phyloP scores from a whole-genome alignment of 768 basidiomycete species.

The Myochromella boudieri region DNA sequence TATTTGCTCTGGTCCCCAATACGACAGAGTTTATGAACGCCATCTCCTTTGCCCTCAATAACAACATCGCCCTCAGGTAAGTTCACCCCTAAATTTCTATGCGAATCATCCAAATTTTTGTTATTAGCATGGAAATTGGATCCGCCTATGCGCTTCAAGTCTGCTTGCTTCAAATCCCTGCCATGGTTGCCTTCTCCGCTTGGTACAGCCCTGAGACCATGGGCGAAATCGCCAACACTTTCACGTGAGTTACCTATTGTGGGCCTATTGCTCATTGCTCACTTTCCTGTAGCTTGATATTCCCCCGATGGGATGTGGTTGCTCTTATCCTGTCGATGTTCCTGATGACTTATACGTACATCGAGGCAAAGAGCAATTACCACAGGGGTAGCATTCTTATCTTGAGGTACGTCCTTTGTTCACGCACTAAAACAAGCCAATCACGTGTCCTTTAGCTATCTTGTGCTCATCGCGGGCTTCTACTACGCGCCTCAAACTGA shows the following conservation, averaged over 20 bases:
- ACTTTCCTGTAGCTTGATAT: conserved; percentile 70
- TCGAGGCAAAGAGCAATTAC: conserved; percentile 98
- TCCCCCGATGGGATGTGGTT: conserved; percentile 98
- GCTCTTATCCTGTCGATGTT: conserved; percentile 95
- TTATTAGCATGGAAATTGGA: conserved; percentile 93
- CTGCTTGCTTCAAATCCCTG: conserved; percentile 94
- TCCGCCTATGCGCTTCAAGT: conserved; percentile 99
- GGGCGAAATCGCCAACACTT: conserved; percentile 85
- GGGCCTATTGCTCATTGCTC: not conserved
- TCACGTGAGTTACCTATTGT: conserved; percentile 67
- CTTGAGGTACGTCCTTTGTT: conserved; percentile 59
- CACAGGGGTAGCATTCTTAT: conserved; percentile 96
- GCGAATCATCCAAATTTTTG: not conserved
- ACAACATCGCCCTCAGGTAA: conserved; percentile 93
- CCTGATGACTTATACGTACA: conserved; percentile 97
- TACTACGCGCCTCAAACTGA: conserved; percentile 75
- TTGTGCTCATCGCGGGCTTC: conserved; percentile 90
- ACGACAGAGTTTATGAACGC: conserved; percentile 99
- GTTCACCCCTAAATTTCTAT: not conserved
- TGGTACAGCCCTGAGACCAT: conserved; percentile 88
- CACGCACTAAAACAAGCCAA: not conserved
- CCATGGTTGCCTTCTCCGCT: conserved; percentile 98
- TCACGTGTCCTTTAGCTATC: conserved; percentile 59
- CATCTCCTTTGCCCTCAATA: conserved; percentile 95
- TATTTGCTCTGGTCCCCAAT: conserved; percentile 97